phyloP scores from a whole-genome alignment of 371 early-diverging fungal genomes.

The Mycotypha africana region DNA sequence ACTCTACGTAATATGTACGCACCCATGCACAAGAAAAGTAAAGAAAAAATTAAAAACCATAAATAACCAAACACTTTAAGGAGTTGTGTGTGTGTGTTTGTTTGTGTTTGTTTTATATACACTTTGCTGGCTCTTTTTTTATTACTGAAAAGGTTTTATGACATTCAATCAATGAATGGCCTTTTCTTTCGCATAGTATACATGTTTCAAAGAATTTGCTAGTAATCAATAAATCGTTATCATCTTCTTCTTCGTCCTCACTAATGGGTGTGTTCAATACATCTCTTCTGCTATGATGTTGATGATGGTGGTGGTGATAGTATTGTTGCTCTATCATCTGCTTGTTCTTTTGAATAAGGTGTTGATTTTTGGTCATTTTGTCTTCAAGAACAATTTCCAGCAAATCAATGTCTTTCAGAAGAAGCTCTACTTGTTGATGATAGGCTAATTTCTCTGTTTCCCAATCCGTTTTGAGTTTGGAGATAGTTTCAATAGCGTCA shows the following conservation, averaged over 20 bases:
- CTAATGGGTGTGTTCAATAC: slow-evolving; percentile 16
- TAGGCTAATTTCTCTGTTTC: slow-evolving; percentile 1
- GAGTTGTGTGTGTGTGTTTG: neutral
- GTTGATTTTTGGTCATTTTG: slow-evolving; percentile 11
- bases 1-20: too few relatives aligned
- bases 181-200: slow-evolving; percentile 14
- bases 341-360: neutral
- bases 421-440: slow-evolving; percentile 6
- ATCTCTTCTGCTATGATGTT: too few relatives aligned
- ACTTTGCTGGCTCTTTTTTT: neutral
- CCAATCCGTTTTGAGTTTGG: neutral
- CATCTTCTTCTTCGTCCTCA: slow-evolving; percentile 11
- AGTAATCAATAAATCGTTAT: too few relatives aligned
- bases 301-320: too few relatives aligned
- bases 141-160: neutral
- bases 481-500: slow-evolving; percentile 17
- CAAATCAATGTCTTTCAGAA: slow-evolving; percentile 9
- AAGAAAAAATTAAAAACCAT: neutral
- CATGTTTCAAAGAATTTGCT: slow-evolving; percentile 1
- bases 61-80: too few relatives aligned
- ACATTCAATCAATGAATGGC: slow-evolving; percentile 17
- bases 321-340: too few relatives aligned
- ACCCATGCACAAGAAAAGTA: neutral
- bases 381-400: slow-evolving; percentile 11
- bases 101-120: neutral